Evolutionary conservation across 148 eudicot genomes (phyloP), one percentile per base, ranked within the genome.

Genomic region (Cornus suecica): DNA sequence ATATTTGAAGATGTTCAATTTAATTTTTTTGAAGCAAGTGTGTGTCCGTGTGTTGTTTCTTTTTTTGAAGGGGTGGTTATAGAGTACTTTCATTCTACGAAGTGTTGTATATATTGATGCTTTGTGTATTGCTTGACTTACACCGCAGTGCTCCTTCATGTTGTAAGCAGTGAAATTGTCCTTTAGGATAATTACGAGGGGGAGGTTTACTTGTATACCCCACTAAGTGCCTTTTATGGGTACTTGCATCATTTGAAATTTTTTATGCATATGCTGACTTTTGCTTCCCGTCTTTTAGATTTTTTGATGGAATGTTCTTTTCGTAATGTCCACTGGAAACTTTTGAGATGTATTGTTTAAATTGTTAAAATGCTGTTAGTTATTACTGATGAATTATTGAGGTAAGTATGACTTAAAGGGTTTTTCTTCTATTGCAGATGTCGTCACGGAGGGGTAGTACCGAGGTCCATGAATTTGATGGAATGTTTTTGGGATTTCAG

Each of bases 381-480:
- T 69, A 45, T 45, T 37, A 37, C 20, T 48, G 54, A 68, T 52
- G 58, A 72, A 26, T 72, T 48, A 24, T 23, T 20, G 10, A 69
- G 8, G n/a, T 73, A 69, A 58, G 20, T 28, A n/a, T 34, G 31
- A 64, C 16, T 62, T 54, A 23, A 58, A 58, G 20, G 52, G 0
- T 78, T 29, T 68, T 75, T 8, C 48, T n/a, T n/a, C n/a, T n/a
- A n/a, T n/a, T 69, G 73, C 89, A 94, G 98, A 94, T 94, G 97
- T 89, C 92, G 41, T 87, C 89, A 37, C 85, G 92, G 73, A 94
- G 90, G 80, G 95, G 95, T 58, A 90, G 94, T 87, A 92, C 97
- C 0, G 98, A 94, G 72, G 94, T 94, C 66, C 95, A 94, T 76
- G 98, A 94, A 76, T 92, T 94, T 82, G 93, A 92, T 63, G 98